phyloP scores from a whole-genome alignment of 805 yeast genomes.

The Brettanomyces sp. region DNA sequence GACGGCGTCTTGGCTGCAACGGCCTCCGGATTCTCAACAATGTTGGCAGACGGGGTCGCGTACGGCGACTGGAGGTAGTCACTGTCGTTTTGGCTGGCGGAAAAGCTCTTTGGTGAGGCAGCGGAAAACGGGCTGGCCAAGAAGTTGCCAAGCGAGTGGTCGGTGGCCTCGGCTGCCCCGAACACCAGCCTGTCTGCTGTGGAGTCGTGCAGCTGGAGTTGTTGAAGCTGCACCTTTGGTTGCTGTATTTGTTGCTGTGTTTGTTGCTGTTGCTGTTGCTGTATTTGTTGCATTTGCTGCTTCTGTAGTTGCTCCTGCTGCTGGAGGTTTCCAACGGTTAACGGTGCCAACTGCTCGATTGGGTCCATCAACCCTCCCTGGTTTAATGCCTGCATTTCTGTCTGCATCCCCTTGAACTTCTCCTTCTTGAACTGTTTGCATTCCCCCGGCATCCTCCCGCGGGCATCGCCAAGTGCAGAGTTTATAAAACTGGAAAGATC shows the following conservation, averaged over 20 bases:
- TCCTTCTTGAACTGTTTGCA: too few species aligned
- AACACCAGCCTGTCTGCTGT: not conserved
- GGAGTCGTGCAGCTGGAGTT: not conserved
- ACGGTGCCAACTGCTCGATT: not conserved
- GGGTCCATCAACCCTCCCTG: too few species aligned
- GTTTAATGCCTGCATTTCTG: too few species aligned
- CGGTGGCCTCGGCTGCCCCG: not conserved
- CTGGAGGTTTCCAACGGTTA: not conserved
- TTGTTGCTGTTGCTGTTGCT: not conserved
- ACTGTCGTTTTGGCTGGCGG: slow-evolving; percentile 14
- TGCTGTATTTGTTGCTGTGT: not conserved
- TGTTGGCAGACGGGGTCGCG: slow-evolving; percentile 6
- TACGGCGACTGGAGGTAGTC: slow-evolving; percentile 10
- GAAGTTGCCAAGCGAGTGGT: not conserved
- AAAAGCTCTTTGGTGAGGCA: slow-evolving; percentile 3
- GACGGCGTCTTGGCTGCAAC: slow-evolving; percentile 44
- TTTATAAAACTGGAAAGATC: not conserved
- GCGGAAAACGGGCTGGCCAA: slow-evolving; percentile 6
- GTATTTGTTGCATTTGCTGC: not conserved
- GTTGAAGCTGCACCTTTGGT: not conserved
- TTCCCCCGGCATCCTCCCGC: too few species aligned
- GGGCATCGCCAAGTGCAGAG: not conserved
- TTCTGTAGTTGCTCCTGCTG: not conserved
- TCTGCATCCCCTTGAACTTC: too few species aligned
- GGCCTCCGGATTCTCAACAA: slow-evolving; percentile 30